A percentile compares a stretch with the other conserved stretches of the same genome.
phyloP scores from a whole-genome alignment of 176 grass and related monocot genomes.

The Zoysia japonica region DNA sequence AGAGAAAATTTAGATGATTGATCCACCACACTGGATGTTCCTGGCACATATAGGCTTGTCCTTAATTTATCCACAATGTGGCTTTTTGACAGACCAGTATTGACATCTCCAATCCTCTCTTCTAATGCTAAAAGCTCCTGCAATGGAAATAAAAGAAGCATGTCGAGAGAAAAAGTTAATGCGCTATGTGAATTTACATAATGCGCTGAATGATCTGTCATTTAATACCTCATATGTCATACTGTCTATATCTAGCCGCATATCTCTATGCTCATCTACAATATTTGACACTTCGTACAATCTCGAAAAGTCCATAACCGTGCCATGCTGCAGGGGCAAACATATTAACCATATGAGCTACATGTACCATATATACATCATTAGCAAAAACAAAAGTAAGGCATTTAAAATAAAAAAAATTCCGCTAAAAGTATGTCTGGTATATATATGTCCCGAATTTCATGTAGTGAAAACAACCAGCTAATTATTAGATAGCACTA shows the following conservation, averaged over 20 bases:
- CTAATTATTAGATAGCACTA: slow-evolving; percentile 2
- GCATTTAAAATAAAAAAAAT: background rate
- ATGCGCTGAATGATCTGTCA: background rate
- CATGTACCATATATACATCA: background rate
- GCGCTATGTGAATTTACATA: background rate
- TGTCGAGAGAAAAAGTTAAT: slow-evolving; percentile 18
- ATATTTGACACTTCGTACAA: slow-evolving; percentile 51
- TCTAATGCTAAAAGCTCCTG: slow-evolving; percentile 81
- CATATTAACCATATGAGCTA: slow-evolving; percentile 32
- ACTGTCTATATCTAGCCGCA: slow-evolving; percentile 76
- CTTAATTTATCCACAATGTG: slow-evolving; percentile 56
- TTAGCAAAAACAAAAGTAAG: slow-evolving; percentile 38
- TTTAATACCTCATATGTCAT: slow-evolving; percentile 73
- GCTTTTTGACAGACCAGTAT: slow-evolving; percentile 62
- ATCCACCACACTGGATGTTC: slow-evolving; percentile 40
- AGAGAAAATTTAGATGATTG: slow-evolving; percentile 40
- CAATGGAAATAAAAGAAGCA: slow-evolving; percentile 21
- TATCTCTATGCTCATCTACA: slow-evolving; percentile 71
- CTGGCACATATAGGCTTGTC: slow-evolving; percentile 50
- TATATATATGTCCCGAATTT: background rate
- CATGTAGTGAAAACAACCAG: slow-evolving; percentile 19
- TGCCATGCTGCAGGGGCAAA: slow-evolving; percentile 47
- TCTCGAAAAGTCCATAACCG: slow-evolving; percentile 49
- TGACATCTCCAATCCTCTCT: slow-evolving; percentile 74
- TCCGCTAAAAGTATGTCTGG: background rate